These are phyloP conservation scores for Trichoderma cornu-damae DNA, from an alignment of 2,329 filamentous ascomycete species.

Conservation along the genomic window DNA sequence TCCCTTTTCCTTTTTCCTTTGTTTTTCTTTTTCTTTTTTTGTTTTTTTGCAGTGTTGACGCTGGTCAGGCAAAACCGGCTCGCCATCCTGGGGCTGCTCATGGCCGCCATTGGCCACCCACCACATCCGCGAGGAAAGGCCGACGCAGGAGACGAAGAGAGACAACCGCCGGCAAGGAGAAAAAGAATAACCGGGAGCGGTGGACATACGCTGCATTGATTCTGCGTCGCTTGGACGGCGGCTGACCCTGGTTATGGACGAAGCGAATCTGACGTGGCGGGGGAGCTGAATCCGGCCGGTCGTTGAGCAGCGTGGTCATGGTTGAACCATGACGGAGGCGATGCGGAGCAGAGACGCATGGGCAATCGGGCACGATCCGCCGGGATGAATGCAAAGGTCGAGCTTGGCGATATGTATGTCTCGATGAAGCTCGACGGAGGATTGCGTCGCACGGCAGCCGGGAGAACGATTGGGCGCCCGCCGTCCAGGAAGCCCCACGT, in stretches of 20 bases:
- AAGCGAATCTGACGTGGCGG: constrained; percentile 65
- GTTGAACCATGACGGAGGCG: constrained; percentile 36
- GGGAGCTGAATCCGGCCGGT: constrained; percentile 35
- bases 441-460: not conserved
- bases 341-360: constrained; percentile 12
- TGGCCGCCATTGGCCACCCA: not conserved
- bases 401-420: not conserved
- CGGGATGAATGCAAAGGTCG: not conserved
- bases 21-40: no score
- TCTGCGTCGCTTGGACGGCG: constrained; percentile 70
- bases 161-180: not conserved
- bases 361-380: not conserved
- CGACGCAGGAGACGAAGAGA: not conserved
- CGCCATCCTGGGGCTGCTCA: no score
- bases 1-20: no score
- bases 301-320: constrained; percentile 46
- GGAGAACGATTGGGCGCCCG: not conserved
- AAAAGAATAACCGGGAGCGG: not conserved
- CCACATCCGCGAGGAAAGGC: not conserved
- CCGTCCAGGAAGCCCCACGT: not conserved
- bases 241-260: constrained; percentile 76
- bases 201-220: constrained; percentile 69
- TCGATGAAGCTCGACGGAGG: not conserved
- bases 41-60: no score
- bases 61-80: no score